A percentile compares a stretch with the other conserved stretches of the same genome.
These are phyloP conservation scores for Phytophthora ohioensis DNA, from an alignment of 352 stramenopile genomes.

Conservation along the genomic window DNA sequence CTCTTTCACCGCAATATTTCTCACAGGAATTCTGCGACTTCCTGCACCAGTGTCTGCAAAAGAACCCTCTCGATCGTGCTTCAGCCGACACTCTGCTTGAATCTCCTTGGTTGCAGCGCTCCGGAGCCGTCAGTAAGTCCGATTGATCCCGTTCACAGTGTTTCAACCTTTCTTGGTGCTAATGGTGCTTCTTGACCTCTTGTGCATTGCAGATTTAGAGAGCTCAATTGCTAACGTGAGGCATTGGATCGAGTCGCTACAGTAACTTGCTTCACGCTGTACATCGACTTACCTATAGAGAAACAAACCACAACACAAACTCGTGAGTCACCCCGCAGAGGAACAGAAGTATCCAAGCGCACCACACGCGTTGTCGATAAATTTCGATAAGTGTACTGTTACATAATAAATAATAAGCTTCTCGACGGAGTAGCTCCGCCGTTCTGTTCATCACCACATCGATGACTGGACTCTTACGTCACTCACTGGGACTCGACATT, in stretches of 20 bases:
- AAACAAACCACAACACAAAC: constrained; percentile 8
- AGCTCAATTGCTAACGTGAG: constrained; percentile 58
- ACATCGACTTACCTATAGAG: constrained; percentile 8
- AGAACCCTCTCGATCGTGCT: constrained; percentile 69
- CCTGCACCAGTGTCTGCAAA: constrained; percentile 69
- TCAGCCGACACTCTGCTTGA: constrained; percentile 69
- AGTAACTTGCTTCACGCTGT: constrained; percentile 37
- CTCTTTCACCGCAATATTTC: constrained; percentile 73
- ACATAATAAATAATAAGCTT: constrained; percentile 48
- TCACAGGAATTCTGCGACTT: constrained; percentile 82
- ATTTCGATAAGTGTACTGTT: constrained; percentile 39
- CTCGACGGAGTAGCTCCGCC: constrained; percentile 25
- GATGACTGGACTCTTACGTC: constrained; percentile 14
- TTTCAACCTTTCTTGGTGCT: constrained; percentile 42
- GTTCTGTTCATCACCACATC: constrained; percentile 31
- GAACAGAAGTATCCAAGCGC: not conserved
- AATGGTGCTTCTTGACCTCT: constrained; percentile 9
- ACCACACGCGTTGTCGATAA: constrained; percentile 30
- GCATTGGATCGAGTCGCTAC: constrained; percentile 78
- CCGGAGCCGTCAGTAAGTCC: constrained; percentile 69
- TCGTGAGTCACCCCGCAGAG: not conserved
- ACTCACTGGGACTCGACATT: constrained; percentile 29
- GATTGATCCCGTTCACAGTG: not conserved
- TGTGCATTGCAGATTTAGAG: constrained; percentile 31
- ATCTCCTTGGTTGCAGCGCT: constrained; percentile 80